Conservation (phyloP, 2,329 filamentous ascomycete species). For the Zelopaecilomyces penicillatus region DNA sequence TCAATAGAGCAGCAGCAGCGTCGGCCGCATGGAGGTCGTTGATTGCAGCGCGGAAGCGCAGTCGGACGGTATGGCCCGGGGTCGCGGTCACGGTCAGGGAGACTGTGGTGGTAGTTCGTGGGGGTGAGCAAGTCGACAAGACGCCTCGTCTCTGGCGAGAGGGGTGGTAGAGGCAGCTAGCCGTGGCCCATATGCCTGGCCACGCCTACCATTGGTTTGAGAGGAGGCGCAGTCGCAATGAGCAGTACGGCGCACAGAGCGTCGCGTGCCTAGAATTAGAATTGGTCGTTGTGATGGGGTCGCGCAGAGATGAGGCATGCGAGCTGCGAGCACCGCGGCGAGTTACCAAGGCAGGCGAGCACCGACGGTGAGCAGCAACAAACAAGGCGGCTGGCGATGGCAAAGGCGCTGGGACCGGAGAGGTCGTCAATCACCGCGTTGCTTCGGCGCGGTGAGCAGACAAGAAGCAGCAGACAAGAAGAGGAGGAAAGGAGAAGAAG, state of each 20-base stretch:
- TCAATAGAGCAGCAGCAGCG: constrained; percentile 15
- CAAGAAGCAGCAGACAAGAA: background rate
- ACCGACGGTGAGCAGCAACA: too few species aligned
- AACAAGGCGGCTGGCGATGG: too few species aligned
- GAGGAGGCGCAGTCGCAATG: constrained; percentile 5
- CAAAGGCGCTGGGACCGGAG: background rate
- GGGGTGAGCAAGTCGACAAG: background rate
- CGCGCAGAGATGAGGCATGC: constrained; percentile 28
- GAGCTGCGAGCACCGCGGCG: constrained; percentile 15
- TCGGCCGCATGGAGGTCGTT: constrained; percentile 14
- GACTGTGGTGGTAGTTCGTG: constrained; percentile 1
- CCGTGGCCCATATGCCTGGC: constrained; percentile 15
- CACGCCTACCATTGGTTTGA: constrained; percentile 9
- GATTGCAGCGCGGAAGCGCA: constrained; percentile 10
- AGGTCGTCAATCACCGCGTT: background rate
- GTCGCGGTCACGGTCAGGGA: background rate
- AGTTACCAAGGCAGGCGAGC: constrained; percentile 5
- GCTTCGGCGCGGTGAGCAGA: background rate
- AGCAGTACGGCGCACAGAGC: constrained; percentile 7
- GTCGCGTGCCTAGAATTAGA: constrained; percentile 7
- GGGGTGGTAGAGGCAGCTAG: constrained; percentile 16
- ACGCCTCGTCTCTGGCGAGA: constrained; percentile 7
- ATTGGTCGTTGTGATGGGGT: constrained; percentile 14
- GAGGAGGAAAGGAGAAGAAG: constrained; percentile 11
- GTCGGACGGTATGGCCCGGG: constrained; percentile 5